These are phyloP conservation scores for Aspergillus ochraceoroseus DNA, from an alignment of 2,329 filamentous ascomycete species.

Conservation along the genomic window DNA sequence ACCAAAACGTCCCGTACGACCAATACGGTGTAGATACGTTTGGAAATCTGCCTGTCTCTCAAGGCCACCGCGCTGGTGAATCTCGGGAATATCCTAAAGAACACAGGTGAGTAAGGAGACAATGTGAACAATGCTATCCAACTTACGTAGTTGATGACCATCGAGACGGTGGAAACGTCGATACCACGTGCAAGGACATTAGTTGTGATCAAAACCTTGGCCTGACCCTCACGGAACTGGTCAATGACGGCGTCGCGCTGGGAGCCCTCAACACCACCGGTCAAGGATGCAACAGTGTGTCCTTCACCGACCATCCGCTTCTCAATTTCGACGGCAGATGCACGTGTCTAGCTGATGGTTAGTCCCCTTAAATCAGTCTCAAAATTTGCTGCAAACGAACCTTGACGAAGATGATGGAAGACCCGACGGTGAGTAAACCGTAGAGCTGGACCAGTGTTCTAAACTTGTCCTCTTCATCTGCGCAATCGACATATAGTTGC, in stretches of 20 bases:
- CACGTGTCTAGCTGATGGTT: constrained; percentile 60
- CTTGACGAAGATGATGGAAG: constrained; percentile 96
- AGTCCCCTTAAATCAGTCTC: constrained; percentile 12
- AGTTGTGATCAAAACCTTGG: constrained; percentile 96
- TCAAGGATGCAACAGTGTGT: constrained; percentile 85
- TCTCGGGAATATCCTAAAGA: constrained; percentile 61
- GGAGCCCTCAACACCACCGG: constrained; percentile 77
- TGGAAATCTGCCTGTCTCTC: constrained; percentile 77
- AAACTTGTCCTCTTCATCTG: constrained; percentile 77
- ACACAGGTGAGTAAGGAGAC: neutral
- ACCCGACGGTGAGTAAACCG: constrained; percentile 91
- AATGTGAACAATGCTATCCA: neutral
- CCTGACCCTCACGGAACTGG: constrained; percentile 76
- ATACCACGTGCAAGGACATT: constrained; percentile 96
- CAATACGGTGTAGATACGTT: constrained; percentile 97
- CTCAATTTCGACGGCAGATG: constrained; percentile 80
- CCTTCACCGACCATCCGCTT: constrained; percentile 80
- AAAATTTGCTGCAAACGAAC: constrained; percentile 43
- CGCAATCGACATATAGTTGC: constrained; percentile 95
- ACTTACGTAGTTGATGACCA: constrained; percentile 90
- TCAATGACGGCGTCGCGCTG: constrained; percentile 81
- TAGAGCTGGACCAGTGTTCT: constrained; percentile 86
- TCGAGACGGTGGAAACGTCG: constrained; percentile 83
- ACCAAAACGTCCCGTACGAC: constrained; percentile 92
- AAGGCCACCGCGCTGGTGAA: constrained; percentile 50